Base-by-base conservation (phyloP, 176 grass and related monocot genomes). In the Phyllostachys edulis region DNA sequence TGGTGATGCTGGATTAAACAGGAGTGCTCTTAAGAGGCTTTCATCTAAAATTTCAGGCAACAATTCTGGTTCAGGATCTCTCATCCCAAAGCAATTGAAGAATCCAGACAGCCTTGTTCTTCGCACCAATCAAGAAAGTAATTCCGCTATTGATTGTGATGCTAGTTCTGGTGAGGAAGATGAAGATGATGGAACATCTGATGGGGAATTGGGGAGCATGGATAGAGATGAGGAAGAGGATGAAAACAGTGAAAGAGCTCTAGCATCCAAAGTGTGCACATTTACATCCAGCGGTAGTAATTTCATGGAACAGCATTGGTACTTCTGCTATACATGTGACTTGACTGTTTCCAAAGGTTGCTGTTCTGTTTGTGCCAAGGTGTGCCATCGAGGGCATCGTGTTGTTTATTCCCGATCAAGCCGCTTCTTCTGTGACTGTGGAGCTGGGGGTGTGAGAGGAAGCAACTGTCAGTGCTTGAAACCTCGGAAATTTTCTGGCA, bases 291-390 rank as follows among this genome's bases (percentile, higher is more conserved):
- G 96, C 80, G 96, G 96, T 29, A 98, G 96, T 71, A 98, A 98
- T 82, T 98, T 98, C 82, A 95, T 98, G 96, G 96, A 98, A 59
- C 96, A 98, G 51, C 96, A 98, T 91, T 98, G 96, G 96, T 98
- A 98, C 71, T 98, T 98, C 76, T 98, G 96, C 74, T 98, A 98
- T 90, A 98, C 93, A 36, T 98, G 96, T 89, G 93, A 98, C 54
- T 77, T 98, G 69, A 98, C 96, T 80, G 91, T 98, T 86, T 95
- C 96, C 14, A 98, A 98, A 67, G 96, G 96, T 34, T 98, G 96
- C 69, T 98, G 96, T 80, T 95, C 96, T 52, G 85, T 98, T 46
- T 98, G 96, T 78, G 96, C 96, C 5, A 91, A 93, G 80, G 96
- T 98, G 63, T 98, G 96, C 76, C 96, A 98, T 76, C 89, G 89